Conservation (phyloP, 2,329 filamentous ascomycete species). For the Paecilomyces niveus region DNA sequence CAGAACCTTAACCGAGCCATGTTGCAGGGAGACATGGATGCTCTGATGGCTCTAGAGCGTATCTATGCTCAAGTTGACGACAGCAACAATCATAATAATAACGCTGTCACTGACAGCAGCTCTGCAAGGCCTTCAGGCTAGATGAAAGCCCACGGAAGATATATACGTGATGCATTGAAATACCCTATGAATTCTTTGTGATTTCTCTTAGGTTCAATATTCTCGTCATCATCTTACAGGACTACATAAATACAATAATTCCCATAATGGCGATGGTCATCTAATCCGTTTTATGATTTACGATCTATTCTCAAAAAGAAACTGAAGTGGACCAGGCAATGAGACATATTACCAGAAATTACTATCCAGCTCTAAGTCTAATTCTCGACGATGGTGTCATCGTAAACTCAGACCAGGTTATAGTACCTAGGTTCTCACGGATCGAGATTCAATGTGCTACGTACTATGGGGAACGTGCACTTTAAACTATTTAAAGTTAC, state of each 20-base stretch:
- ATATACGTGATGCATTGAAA: not conserved
- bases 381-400: too few relatives aligned
- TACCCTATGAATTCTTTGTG: not conserved
- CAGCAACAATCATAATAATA: not conserved
- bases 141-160: not conserved
- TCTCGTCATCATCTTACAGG: not conserved
- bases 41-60: slow-evolving; percentile 27
- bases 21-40: slow-evolving; percentile 28
- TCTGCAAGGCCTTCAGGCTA: not conserved
- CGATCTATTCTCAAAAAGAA: too few relatives aligned
- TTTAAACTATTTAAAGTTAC: not conserved
- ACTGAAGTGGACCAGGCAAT: too few relatives aligned
- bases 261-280: not conserved
- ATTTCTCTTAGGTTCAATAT: not conserved
- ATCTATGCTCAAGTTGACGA: slow-evolving; percentile 24
- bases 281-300: too few relatives aligned
- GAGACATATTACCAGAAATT: too few relatives aligned
- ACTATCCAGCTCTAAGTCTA: too few relatives aligned
- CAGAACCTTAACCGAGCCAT: slow-evolving; percentile 29
- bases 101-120: not conserved
- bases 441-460: not conserved
- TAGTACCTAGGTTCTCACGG: not conserved
- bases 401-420: not conserved
- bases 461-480: not conserved
- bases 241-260: not conserved